These are phyloP conservation scores for Teratosphaeria epicoccoides DNA, from an alignment of 2,329 filamentous ascomycete species.

Conservation along the genomic window DNA sequence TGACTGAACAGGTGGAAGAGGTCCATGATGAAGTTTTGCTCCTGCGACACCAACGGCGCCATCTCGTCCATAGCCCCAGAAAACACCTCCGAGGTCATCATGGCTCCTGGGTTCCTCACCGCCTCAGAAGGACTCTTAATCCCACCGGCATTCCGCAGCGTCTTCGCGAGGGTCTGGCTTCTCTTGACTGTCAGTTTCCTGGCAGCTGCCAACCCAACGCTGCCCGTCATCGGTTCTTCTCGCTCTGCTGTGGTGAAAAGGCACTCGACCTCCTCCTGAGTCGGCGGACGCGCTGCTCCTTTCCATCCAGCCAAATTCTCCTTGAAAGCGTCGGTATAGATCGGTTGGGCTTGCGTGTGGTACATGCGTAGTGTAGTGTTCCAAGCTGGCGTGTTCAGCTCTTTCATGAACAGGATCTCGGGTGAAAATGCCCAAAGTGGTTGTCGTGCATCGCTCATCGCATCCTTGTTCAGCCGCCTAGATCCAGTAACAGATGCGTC, in stretches of 20 bases:
- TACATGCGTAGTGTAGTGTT: slow-evolving; percentile 69
- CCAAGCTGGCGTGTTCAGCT: slow-evolving; percentile 76
- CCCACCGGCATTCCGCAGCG: slow-evolving; percentile 55
- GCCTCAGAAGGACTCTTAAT: slow-evolving; percentile 48
- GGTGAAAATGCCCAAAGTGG: slow-evolving; percentile 81
- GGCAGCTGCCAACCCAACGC: slow-evolving; percentile 51
- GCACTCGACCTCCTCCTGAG: slow-evolving; percentile 24
- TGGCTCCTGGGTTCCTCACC: slow-evolving; percentile 18
- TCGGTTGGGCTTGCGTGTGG: slow-evolving; percentile 60
- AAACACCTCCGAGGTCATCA: slow-evolving; percentile 70
- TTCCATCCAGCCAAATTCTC: slow-evolving; percentile 68
- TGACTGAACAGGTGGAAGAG: slow-evolving; percentile 92
- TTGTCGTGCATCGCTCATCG: slow-evolving; percentile 61
- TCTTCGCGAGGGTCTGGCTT: slow-evolving; percentile 74
- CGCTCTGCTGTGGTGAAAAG: slow-evolving; percentile 89
- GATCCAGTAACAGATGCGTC: slow-evolving; percentile 30
- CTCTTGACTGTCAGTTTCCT: slow-evolving; percentile 89
- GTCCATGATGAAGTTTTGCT: slow-evolving; percentile 95
- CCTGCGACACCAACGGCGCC: slow-evolving; percentile 72
- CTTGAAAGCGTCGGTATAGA: slow-evolving; percentile 75
- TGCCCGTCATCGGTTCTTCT: slow-evolving; percentile 45
- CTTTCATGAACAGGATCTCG: slow-evolving; percentile 75
- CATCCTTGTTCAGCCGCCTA: slow-evolving; percentile 51
- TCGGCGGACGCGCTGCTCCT: slow-evolving; percentile 20
- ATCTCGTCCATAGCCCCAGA: slow-evolving; percentile 69